Conservation (phyloP, 176 grass and related monocot species). For the Bolboschoenus planiculmis region DNA sequence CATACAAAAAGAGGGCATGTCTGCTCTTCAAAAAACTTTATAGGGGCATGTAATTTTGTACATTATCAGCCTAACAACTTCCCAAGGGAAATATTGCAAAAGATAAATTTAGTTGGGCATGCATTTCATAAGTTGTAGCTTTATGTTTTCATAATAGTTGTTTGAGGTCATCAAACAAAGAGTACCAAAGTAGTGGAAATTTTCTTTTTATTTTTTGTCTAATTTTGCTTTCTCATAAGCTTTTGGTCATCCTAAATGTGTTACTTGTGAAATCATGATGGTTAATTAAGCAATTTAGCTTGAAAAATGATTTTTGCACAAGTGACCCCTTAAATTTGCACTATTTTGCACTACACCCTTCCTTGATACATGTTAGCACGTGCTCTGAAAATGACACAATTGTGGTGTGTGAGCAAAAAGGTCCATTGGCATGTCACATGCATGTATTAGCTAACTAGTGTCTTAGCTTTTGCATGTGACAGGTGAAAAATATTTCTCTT, state of each 20-base stretch:
- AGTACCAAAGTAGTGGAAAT: too few species aligned
- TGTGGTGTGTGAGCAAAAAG: not conserved
- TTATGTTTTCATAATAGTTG: not conserved
- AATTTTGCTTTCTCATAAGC: not conserved
- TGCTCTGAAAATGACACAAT: conserved; percentile 4
- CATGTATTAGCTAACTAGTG: not conserved
- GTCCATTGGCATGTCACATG: conserved; percentile 8
- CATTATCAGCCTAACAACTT: not conserved
- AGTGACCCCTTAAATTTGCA: not conserved
- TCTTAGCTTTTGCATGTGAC: conserved; percentile 17
- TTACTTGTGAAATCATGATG: not conserved
- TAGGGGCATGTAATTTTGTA: not conserved
- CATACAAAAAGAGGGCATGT: too few species aligned
- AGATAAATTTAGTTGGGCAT: not conserved
- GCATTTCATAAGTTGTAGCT: not conserved
- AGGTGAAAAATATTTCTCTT: not conserved
- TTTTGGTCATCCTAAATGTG: not conserved
- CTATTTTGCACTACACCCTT: not conserved
- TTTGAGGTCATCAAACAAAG: not conserved
- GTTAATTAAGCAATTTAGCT: not conserved
- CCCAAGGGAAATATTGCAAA: not conserved
- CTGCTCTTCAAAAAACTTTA: not conserved
- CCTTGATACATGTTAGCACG: not conserved
- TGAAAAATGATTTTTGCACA: not conserved
- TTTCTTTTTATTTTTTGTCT: not conserved